Evolutionary conservation across 805 yeast species (phyloP).

Genomic region (Zygoascus flipseniorum): DNA sequence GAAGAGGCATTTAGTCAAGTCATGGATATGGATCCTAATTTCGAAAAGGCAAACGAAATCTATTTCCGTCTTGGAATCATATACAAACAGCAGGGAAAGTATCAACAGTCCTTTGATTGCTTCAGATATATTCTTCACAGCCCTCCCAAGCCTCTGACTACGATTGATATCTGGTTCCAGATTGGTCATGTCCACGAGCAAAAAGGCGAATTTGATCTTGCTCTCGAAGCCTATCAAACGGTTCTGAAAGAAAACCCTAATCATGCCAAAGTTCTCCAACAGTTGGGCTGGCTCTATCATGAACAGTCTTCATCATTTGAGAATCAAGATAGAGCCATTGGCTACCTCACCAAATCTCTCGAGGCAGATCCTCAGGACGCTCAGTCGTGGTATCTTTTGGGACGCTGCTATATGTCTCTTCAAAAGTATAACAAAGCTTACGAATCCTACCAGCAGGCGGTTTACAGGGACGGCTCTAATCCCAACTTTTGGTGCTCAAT

Average conservation of each 20-base stretch:
- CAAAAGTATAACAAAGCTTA: conserved; percentile 94
- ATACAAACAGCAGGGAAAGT: conserved; percentile 88
- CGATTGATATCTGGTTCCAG: conserved; percentile 98
- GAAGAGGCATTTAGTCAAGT: conserved; percentile 98
- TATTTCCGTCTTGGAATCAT: conserved; percentile 94
- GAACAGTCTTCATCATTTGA: conserved; percentile 56
- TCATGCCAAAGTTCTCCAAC: conserved; percentile 94
- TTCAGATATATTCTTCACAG: conserved; percentile 82
- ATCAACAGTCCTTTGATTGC: conserved; percentile 83
- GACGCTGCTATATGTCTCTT: conserved; percentile 94
- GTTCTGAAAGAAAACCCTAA: conserved; percentile 83
- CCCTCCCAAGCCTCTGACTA: conserved; percentile 94
- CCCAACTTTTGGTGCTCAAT: conserved; percentile 97
- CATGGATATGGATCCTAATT: conserved; percentile 88
- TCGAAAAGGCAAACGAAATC: conserved; percentile 93
- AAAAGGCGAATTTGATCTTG: conserved; percentile 83
- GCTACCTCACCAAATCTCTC: conserved; percentile 73
- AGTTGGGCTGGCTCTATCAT: conserved; percentile 89
- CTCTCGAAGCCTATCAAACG: conserved; percentile 91
- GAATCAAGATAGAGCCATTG: conserved; percentile 76
- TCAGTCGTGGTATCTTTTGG: conserved; percentile 94
- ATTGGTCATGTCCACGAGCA: conserved; percentile 93
- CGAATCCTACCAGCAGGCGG: conserved; percentile 98
- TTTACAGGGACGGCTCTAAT: conserved; percentile 89
- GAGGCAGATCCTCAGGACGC: conserved; percentile 90